Conservation (phyloP, 805 yeast species). For the Metschnikowia vanudenii region DNA sequence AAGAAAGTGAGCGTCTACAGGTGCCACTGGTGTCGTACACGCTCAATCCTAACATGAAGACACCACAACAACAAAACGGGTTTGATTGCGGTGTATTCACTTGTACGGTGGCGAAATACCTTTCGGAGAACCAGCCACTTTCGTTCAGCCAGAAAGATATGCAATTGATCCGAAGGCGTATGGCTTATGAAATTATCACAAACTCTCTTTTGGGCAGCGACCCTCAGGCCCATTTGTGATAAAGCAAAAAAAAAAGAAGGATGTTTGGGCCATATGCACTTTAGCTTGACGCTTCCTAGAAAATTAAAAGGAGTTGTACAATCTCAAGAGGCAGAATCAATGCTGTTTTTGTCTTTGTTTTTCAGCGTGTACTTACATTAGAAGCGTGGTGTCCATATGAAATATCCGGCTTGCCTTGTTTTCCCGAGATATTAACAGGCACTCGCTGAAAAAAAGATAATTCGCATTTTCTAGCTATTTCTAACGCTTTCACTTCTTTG, state of each 20-base stretch:
- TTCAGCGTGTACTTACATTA: too few relatives aligned
- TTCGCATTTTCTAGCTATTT: too few relatives aligned
- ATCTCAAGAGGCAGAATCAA: too few relatives aligned
- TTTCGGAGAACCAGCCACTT: constrained; percentile 51
- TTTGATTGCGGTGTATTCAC: constrained; percentile 95
- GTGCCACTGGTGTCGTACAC: constrained; percentile 24
- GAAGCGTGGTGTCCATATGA: too few relatives aligned
- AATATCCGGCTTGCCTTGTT: too few relatives aligned
- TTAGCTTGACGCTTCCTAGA: too few relatives aligned
- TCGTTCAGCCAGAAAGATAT: constrained; percentile 68
- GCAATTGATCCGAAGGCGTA: constrained; percentile 59
- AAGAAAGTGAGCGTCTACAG: constrained; percentile 58
- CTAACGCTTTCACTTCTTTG: too few relatives aligned
- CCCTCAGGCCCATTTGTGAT: constrained; percentile 13
- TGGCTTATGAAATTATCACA: constrained; percentile 59
- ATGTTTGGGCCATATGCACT: too few relatives aligned
- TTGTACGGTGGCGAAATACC: constrained; percentile 68
- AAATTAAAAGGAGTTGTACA: too few relatives aligned
- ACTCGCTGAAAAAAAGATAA: too few relatives aligned
- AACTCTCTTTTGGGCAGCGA: constrained; percentile 27
- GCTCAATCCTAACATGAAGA: constrained; percentile 25
- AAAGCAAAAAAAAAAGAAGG: background rate
- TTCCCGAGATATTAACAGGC: too few relatives aligned
- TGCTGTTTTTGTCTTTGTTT: too few relatives aligned
- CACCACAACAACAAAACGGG: constrained; percentile 89